These are phyloP conservation scores for Quercus lobata DNA, from an alignment of 331 rosid genomes.

Conservation along the genomic window DNA sequence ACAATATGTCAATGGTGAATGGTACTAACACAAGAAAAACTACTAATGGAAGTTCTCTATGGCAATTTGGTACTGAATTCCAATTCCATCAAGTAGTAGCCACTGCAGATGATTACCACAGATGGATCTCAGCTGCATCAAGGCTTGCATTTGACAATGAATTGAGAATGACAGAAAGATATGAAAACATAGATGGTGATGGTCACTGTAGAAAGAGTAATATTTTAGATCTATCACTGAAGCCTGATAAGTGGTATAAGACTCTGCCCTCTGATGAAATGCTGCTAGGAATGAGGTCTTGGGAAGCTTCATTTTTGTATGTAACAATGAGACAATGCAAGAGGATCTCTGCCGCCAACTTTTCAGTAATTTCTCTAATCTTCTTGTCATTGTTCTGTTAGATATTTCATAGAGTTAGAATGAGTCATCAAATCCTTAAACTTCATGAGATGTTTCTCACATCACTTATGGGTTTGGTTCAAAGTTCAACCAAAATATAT, in stretches of 20 bases:
- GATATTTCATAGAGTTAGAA: not conserved
- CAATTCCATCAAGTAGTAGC: not conserved
- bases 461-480: not conserved
- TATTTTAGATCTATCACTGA: not conserved
- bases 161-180: not conserved
- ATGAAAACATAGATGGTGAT: not conserved
- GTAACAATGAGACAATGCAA: slow-evolving; percentile 26
- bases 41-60: not conserved
- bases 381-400: not conserved
- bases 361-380: slow-evolving; percentile 5
- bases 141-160: slow-evolving; percentile 12
- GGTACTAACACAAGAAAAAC: not conserved
- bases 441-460: not conserved
- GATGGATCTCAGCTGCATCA: slow-evolving; percentile 2
- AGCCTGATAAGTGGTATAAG: slow-evolving; percentile 7
- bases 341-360: slow-evolving; percentile 28
- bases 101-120: not conserved
- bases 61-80: not conserved
- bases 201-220: not conserved
- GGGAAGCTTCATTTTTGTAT: slow-evolving; percentile 26
- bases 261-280: slow-evolving; percentile 21
- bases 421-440: not conserved
- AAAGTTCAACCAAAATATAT: not conserved
- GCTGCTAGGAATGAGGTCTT: slow-evolving; percentile 21
- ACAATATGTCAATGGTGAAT: not conserved